phyloP scores from a whole-genome alignment of 768 basidiomycete genomes.

The Lentinula raphanica region DNA sequence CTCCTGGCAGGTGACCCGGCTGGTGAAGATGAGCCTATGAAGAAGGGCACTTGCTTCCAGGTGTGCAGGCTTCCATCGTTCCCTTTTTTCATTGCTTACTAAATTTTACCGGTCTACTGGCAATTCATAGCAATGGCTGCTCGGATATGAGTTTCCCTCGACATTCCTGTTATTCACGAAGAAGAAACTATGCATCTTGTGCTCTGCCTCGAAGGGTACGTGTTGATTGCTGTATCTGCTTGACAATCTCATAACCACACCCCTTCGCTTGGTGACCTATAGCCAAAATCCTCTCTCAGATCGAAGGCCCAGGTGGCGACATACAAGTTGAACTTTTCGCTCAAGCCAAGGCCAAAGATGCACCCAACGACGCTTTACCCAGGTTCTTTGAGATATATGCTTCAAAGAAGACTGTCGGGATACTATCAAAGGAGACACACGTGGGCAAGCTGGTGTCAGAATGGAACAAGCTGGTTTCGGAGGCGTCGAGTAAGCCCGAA shows the following conservation, averaged over 20 bases:
- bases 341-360: conserved; percentile 77
- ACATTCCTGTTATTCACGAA: conserved; percentile 84
- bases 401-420: conserved; percentile 63
- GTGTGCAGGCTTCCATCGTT: conserved; percentile 37
- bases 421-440: conserved; percentile 77
- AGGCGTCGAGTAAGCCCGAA: conserved; percentile 58
- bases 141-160: conserved; percentile 97
- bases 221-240: neutral
- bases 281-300: conserved; percentile 86
- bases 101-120: conserved; percentile 11
- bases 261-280: conserved; percentile 9
- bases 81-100: neutral
- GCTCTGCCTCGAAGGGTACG: conserved; percentile 85
- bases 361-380: conserved; percentile 65
- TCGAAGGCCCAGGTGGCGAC: conserved; percentile 49
- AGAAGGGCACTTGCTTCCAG: conserved; percentile 89
- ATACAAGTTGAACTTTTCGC: conserved; percentile 73
- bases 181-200: conserved; percentile 71
- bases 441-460: conserved; percentile 83
- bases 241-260: conserved; percentile 4
- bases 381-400: conserved; percentile 61
- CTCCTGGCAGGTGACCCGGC: conserved; percentile 74
- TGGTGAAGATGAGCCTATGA: conserved; percentile 83
- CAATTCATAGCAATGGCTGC: conserved; percentile 77
- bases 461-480: conserved; percentile 67